Percentiles rank a stretch among this genome's conserved stretches.
These are phyloP conservation scores for Rhizopogon vulgaris DNA, from an alignment of 768 basidiomycete species.

Conservation along the genomic window DNA sequence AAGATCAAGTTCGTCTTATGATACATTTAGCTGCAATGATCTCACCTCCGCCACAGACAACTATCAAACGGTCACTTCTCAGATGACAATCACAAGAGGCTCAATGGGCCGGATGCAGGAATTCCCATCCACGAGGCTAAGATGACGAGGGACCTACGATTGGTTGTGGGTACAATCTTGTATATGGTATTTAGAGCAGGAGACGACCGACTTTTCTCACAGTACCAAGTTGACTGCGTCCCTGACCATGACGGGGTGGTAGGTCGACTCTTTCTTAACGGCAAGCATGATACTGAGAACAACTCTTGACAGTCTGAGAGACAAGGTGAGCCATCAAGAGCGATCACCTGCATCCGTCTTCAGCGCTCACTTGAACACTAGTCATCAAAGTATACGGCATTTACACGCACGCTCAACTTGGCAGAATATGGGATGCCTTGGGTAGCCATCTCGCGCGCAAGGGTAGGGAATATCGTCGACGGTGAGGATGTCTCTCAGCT, in stretches of 20 bases:
- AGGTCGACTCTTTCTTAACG: slow-evolving; percentile 2
- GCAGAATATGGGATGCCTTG: slow-evolving; percentile 42
- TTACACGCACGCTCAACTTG: slow-evolving; percentile 42
- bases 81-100: slow-evolving; percentile 56
- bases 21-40: background rate
- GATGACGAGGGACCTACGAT: slow-evolving; percentile 46
- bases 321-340: slow-evolving; percentile 25
- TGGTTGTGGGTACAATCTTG: slow-evolving; percentile 35
- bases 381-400: slow-evolving; percentile 46
- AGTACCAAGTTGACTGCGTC: slow-evolving; percentile 48
- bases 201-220: background rate
- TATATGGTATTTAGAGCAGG: background rate
- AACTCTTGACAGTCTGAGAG: slow-evolving; percentile 25
- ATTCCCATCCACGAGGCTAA: slow-evolving; percentile 67
- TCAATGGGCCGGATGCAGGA: slow-evolving; percentile 37
- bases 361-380: slow-evolving; percentile 9
- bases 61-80: slow-evolving; percentile 68
- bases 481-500: slow-evolving; percentile 26
- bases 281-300: background rate
- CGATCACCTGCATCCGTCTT: background rate
- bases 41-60: slow-evolving; percentile 35
- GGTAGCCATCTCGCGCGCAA: slow-evolving; percentile 34
- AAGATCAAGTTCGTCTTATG: slow-evolving; percentile 52
- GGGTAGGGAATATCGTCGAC: slow-evolving; percentile 46
- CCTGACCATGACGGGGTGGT: slow-evolving; percentile 31